phyloP scores from a whole-genome alignment of 2,329 filamentous ascomycete species.

The Monilinia aucupariae region DNA sequence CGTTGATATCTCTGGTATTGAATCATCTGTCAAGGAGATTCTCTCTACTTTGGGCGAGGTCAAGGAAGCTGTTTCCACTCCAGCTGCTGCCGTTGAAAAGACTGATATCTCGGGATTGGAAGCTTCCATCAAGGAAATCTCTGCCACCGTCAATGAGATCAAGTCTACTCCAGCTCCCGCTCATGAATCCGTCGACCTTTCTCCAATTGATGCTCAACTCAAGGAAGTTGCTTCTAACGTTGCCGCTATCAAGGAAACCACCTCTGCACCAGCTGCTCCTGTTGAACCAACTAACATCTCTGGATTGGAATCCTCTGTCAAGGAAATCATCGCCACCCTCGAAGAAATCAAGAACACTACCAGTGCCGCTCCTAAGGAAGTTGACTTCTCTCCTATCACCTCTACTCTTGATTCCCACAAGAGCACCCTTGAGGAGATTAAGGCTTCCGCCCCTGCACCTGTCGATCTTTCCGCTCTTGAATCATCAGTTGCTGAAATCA shows the following conservation, averaged over 20 bases:
- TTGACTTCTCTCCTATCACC: conserved; percentile 22
- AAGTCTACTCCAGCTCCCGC: conserved; percentile 20
- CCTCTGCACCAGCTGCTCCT: conserved; percentile 16
- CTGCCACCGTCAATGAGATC: conserved; percentile 20
- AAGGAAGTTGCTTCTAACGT: conserved; percentile 20
- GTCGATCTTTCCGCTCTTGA: conserved; percentile 22
- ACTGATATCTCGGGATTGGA: conserved; percentile 21
- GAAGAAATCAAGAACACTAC: conserved; percentile 17
- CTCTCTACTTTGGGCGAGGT: conserved; percentile 19
- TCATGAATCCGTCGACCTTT: conserved; percentile 22
- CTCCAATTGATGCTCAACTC: conserved; percentile 20
- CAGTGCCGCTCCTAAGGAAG: conserved; percentile 2
- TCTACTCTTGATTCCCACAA: conserved; percentile 21
- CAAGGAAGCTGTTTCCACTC: conserved; percentile 15
- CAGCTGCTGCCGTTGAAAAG: conserved; percentile 20
- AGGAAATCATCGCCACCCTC: conserved; percentile 22
- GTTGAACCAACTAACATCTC: conserved; percentile 22
- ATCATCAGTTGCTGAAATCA: conserved; percentile 14
- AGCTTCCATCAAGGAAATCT: conserved; percentile 16
- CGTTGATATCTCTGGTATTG: conserved; percentile 21
- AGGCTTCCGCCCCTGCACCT: conserved; percentile 15
- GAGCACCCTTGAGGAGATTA: conserved; percentile 17
- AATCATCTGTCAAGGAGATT: conserved; percentile 23
- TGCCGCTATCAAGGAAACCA: conserved; percentile 13
- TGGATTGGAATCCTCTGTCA: conserved; percentile 20